These are phyloP conservation scores for Exobasidium rhododendri DNA, from an alignment of 1,284 basidiomycete species.

Conservation along the genomic window DNA sequence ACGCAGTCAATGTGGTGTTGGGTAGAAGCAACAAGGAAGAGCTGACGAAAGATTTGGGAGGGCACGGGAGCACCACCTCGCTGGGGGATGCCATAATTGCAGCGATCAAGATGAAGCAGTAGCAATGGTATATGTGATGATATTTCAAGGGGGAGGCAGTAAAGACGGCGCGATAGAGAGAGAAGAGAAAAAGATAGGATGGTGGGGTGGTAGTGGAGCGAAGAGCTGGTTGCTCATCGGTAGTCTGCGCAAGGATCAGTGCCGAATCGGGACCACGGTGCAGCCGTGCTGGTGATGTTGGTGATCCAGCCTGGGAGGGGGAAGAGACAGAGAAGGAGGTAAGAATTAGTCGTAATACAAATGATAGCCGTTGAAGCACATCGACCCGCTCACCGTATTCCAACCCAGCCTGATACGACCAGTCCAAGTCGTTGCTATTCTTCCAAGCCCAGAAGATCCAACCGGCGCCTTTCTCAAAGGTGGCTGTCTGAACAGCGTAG, in stretches of 20 bases:
- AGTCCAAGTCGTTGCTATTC: slow-evolving; percentile 55
- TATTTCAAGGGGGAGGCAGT: too few species aligned
- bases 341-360: too few species aligned
- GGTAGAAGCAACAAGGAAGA: slow-evolving; percentile 14
- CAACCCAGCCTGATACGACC: slow-evolving; percentile 51
- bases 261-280: background rate
- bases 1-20: slow-evolving; percentile 60
- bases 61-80: slow-evolving; percentile 21
- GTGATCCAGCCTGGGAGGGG: too few species aligned
- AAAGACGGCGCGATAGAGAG: too few species aligned
- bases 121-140: too few species aligned
- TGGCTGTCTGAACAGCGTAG: slow-evolving; percentile 14
- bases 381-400: slow-evolving; percentile 51
- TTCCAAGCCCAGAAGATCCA: slow-evolving; percentile 85
- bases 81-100: slow-evolving; percentile 25
- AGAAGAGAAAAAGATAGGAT: too few species aligned
- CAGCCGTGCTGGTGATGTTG: background rate
- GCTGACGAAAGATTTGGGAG: slow-evolving; percentile 34
- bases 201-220: too few species aligned
- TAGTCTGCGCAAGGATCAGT: slow-evolving; percentile 5
- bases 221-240: too few species aligned
- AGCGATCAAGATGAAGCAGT: slow-evolving; percentile 14
- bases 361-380: too few species aligned
- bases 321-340: too few species aligned
- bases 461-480: slow-evolving; percentile 58